phyloP scores from a whole-genome alignment of 495 filamentous ascomycete species.

The Xylaria cubensis region DNA sequence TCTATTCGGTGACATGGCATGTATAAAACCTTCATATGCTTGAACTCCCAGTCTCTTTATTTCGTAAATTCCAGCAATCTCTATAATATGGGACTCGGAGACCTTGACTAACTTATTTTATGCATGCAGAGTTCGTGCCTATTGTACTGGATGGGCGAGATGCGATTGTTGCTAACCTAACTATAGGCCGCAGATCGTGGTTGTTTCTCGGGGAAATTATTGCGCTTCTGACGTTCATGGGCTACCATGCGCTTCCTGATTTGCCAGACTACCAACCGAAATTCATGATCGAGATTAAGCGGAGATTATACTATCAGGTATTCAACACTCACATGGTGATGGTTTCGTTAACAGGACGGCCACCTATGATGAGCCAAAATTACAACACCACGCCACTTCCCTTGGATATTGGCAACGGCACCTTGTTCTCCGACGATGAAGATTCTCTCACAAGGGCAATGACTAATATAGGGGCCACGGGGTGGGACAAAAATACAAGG shows the following conservation, averaged over 20 bases:
- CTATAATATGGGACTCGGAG: neutral
- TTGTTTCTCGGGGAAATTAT: constrained; percentile 58
- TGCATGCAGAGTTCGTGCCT: constrained; percentile 45
- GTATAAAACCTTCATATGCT: neutral
- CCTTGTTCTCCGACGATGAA: constrained; percentile 54
- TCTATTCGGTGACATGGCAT: constrained; percentile 47
- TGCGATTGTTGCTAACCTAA: constrained; percentile 13
- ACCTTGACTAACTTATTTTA: neutral
- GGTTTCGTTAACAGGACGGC: constrained; percentile 22
- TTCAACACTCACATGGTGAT: constrained; percentile 42
- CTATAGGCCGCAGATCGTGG: constrained; percentile 54
- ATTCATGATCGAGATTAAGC: constrained; percentile 50
- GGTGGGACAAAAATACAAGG: constrained; percentile 59
- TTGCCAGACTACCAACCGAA: constrained; percentile 14
- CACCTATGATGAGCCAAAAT: constrained; percentile 15
- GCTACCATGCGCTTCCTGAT: constrained; percentile 56
- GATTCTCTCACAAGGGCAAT: constrained; percentile 46
- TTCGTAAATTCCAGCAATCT: neutral
- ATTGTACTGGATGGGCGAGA: neutral
- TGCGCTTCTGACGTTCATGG: constrained; percentile 62
- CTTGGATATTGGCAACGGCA: constrained; percentile 62
- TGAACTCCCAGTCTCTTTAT: neutral
- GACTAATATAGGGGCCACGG: constrained; percentile 56
- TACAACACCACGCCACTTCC: constrained; percentile 54
- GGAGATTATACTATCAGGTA: constrained; percentile 57